These are phyloP conservation scores for Gaertneriomyces semiglobifer DNA, from an alignment of 192 early-diverging fungal species.

Conservation along the genomic window DNA sequence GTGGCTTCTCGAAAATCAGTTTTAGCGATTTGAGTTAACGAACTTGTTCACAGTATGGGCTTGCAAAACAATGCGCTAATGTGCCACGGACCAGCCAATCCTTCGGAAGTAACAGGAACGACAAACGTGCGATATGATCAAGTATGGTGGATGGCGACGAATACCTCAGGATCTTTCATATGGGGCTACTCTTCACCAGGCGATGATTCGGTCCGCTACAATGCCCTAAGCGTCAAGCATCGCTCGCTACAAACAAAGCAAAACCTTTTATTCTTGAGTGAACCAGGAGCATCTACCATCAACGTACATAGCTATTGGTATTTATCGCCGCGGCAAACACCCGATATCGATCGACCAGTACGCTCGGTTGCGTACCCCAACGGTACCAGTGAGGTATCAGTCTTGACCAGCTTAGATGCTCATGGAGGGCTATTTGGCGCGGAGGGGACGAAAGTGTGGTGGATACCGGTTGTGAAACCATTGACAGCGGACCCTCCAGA, in stretches of 20 bases:
- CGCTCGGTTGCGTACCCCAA: slow-evolving; percentile 16
- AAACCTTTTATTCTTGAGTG: slow-evolving; percentile 18
- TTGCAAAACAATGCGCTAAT: slow-evolving; percentile 19
- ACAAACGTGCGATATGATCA: slow-evolving; percentile 10
- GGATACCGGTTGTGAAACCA: slow-evolving; percentile 26
- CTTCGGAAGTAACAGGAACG: slow-evolving; percentile 6
- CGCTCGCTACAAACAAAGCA: slow-evolving; percentile 16
- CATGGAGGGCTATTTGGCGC: slow-evolving; percentile 18
- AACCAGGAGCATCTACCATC: background rate
- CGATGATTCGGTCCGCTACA: background rate
- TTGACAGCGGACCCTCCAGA: slow-evolving; percentile 14
- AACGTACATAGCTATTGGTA: slow-evolving; percentile 19
- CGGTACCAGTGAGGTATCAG: slow-evolving; percentile 9
- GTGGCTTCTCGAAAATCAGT: background rate
- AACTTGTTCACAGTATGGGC: slow-evolving; percentile 13
- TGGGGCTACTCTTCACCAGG: slow-evolving; percentile 11
- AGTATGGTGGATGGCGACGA: slow-evolving; percentile 16
- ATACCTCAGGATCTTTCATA: slow-evolving; percentile 1
- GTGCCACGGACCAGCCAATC: background rate
- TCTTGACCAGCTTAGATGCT: slow-evolving; percentile 12
- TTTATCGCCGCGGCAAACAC: slow-evolving; percentile 16
- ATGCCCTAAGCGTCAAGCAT: slow-evolving; percentile 25
- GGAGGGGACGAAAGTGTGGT: slow-evolving; percentile 6
- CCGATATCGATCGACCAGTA: slow-evolving; percentile 7
- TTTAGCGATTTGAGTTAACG: background rate